Evolutionary conservation across 306 rosid genomes (phyloP), one percentile per base, ranked within the genome.

Genomic region (Abrus pulchellus): DNA sequence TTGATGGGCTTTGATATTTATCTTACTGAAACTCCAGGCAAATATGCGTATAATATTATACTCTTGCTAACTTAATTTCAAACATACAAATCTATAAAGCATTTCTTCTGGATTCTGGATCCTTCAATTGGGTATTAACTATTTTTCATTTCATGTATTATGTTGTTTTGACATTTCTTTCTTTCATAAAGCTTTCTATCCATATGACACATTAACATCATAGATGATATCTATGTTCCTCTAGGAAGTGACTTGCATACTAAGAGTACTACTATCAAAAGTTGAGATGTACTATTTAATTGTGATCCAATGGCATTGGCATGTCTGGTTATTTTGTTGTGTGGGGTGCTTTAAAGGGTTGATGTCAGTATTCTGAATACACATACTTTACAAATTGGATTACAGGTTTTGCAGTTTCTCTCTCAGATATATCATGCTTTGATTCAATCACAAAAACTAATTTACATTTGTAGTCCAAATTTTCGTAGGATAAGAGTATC

Each of bases 361-460:
- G 56, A 29, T 29, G 11, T 5, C 0, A 48, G 57, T 45, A 29
- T 52, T 45, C 74, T 29, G 28, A 29, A 11, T 12, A 33, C 40
- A 36, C 40, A 45, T 47, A 70, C 55, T 62, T 28, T 61, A 56
- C 53, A 20, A 56, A 69, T 55, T 14, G 62, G 73, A 45, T 38
- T 44, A 62, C 76, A 56, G n/a, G 28, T 55, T 40, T 68, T 63
- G 44, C 2, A 55, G 55, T 69, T 80, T 67, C 59, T 71, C 68
- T 14, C 53, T 71, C 71, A 71, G 52, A 72, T 74, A 34, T 52
- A 68, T 50, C 80, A 54, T 38, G 49, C 64, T 47, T 55, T 49
- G 14, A 83, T 71, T 20, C 43, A 50, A 41, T 74, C 77, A 78
- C 36, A 76, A 54, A 70, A 70, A 57, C n/a, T 14, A 68, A 49